phyloP scores from a whole-genome alignment of 139 green algal species.

The Parachlorella kessleri region DNA sequence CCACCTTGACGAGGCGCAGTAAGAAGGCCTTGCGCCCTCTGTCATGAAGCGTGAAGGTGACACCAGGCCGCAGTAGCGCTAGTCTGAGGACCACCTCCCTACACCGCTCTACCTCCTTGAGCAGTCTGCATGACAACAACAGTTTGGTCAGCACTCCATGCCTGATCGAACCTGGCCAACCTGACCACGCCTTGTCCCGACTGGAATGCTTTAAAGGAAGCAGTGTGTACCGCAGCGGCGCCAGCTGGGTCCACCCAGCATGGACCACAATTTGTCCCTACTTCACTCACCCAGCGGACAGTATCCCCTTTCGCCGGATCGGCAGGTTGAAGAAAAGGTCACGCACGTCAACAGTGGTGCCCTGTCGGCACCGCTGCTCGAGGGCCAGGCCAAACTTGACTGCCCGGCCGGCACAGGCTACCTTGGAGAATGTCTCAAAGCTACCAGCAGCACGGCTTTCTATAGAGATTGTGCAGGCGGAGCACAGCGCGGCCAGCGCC shows the following conservation, averaged over 20 bases:
- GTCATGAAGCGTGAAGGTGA: slow-evolving; percentile 35
- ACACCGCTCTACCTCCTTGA: slow-evolving; percentile 42
- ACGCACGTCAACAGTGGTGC: slow-evolving; percentile 35
- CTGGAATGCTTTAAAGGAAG: no score
- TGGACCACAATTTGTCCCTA: no score
- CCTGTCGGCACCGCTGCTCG: slow-evolving; percentile 32
- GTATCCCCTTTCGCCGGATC: slow-evolving; percentile 23
- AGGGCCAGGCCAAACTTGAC: slow-evolving; percentile 22
- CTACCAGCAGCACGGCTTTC: slow-evolving; percentile 36
- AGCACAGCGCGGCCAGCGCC: slow-evolving; percentile 44
- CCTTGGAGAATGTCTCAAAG: slow-evolving; percentile 57
- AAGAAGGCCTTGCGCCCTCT: background rate
- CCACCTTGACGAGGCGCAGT: slow-evolving; percentile 18
- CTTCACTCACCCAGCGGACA: slow-evolving; percentile 17
- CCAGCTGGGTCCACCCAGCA: no score
- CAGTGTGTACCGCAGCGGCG: no score
- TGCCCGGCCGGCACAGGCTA: slow-evolving; percentile 7
- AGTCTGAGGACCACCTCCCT: slow-evolving; percentile 13
- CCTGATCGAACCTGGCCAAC: no score
- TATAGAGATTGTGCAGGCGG: slow-evolving; percentile 40
- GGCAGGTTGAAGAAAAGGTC: slow-evolving; percentile 51
- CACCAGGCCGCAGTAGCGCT: slow-evolving; percentile 33
- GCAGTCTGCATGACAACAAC: slow-evolving; percentile 21
- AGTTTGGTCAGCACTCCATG: no score
- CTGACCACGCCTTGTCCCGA: no score